Evolutionary conservation across 805 yeast genomes (phyloP).

Genomic region (Starmerella sirachaensis): DNA sequence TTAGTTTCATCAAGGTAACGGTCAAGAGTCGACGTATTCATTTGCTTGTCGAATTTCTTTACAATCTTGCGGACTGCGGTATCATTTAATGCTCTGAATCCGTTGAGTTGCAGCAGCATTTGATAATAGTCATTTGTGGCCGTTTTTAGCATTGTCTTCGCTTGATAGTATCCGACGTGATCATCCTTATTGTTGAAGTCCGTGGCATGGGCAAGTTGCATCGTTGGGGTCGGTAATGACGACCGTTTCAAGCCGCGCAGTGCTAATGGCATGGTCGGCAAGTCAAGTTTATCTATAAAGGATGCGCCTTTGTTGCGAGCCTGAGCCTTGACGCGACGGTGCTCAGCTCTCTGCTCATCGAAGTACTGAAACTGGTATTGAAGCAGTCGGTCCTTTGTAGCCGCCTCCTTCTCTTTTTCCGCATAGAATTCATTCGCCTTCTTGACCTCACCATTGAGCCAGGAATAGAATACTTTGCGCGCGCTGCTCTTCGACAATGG

Average conservation of each 20-base stretch:
- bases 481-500: constrained; percentile 6
- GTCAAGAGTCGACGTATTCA: constrained; percentile 34
- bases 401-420: constrained; percentile 47
- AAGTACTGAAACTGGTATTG: constrained; percentile 55
- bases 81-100: constrained; percentile 63
- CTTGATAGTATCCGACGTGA: constrained; percentile 45
- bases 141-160: constrained; percentile 52
- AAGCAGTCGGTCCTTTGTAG: constrained; percentile 46
- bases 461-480: constrained; percentile 41
- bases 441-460: constrained; percentile 52
- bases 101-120: constrained; percentile 54
- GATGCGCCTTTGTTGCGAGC: not conserved
- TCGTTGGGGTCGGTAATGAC: not conserved
- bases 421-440: constrained; percentile 53
- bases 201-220: constrained; percentile 8
- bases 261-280: constrained; percentile 16
- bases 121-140: constrained; percentile 67
- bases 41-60: constrained; percentile 77
- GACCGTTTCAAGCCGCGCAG: not conserved
- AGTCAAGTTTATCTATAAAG: constrained; percentile 12
- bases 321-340: constrained; percentile 6
- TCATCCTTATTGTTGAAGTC: constrained; percentile 17
- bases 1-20: constrained; percentile 44
- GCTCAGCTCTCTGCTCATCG: constrained; percentile 34
- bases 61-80: constrained; percentile 83